A percentile compares a stretch with the other conserved stretches of the same genome.
These are phyloP conservation scores for Pyrenochaeta sp. DNA, from an alignment of 2,329 filamentous ascomycete genomes.

Conservation along the genomic window DNA sequence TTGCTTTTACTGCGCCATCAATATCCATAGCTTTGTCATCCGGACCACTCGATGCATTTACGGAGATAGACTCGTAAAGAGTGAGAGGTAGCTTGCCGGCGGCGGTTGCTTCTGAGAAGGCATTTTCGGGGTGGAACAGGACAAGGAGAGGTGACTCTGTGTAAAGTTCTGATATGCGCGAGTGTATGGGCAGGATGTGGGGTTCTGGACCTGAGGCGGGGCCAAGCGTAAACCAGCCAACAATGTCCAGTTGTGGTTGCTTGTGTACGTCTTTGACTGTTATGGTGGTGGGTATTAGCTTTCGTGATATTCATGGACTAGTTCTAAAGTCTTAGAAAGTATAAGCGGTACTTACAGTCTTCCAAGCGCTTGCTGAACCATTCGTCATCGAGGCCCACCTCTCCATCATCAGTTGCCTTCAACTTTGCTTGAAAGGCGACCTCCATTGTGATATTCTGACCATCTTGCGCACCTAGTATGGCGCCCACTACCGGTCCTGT, in stretches of 20 bases:
- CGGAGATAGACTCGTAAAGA: conserved; percentile 80
- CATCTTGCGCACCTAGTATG: conserved; percentile 90
- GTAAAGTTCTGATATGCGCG: conserved; percentile 74
- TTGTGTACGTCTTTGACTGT: conserved; percentile 90
- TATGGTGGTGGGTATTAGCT: conserved; percentile 9
- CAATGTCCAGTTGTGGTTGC: conserved; percentile 77
- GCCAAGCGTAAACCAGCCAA: conserved; percentile 90
- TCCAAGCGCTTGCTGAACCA: conserved; percentile 84
- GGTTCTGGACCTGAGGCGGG: conserved; percentile 74
- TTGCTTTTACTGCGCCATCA: conserved; percentile 66
- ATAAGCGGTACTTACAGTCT: conserved; percentile 72
- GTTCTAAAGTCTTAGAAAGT: not conserved
- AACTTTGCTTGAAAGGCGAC: conserved; percentile 86
- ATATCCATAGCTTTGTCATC: conserved; percentile 62
- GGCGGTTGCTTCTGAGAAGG: conserved; percentile 61
- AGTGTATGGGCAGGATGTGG: conserved; percentile 76
- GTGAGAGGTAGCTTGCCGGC: conserved; percentile 87
- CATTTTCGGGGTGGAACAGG: conserved; percentile 77
- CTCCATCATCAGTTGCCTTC: conserved; percentile 57
- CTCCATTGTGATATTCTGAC: conserved; percentile 88
- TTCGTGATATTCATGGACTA: not conserved
- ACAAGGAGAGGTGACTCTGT: conserved; percentile 91
- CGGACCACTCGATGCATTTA: conserved; percentile 40
- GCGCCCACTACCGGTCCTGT: conserved; percentile 82
- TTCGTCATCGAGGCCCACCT: conserved; percentile 68